Evolutionary conservation across 345 rosid species (phyloP), one percentile per base, ranked within the genome.

Genomic region (Passiflora organensis): DNA sequence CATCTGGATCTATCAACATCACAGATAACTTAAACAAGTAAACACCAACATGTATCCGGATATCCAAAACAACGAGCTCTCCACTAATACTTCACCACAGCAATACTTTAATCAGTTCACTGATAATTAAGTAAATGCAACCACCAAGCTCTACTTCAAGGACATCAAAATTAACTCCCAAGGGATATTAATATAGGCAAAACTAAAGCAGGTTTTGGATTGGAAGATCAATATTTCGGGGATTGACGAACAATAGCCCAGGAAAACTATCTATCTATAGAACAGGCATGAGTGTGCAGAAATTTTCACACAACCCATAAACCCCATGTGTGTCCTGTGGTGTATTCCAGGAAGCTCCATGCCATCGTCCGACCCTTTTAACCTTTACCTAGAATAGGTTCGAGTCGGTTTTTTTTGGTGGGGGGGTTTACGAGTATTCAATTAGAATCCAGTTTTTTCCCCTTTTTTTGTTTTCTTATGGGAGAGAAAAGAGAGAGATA

Each of bases 351-450:
- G 51, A 39, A 59, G 54, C 54, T 67, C 41, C 42, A 67, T 32
- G 2, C 32, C 14, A 16, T 53, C 66, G 41, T 56, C 36, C 37
- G 43, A 41, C 51, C 36, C 19, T 71, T 76, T 64, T 32, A 42
- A 49, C 28, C n/a, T 56, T 50, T 60, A 46, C n/a, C 23, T 18
- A 34, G 68, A 34, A 55, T 66, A 65, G 63, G 70, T 76, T 69
- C 71, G 75, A 80, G 65, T 14, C 34, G 38, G 55, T 44, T 39
- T 64, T 74, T 58, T n/a, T n/a, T n/a, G n/a, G n/a, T n/a, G n/a
- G n/a, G 67, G 74, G 53, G 4, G 57, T 70, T 69, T 84, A 59
- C 68, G 68, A 51, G 38, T 22, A 66, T 68, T 56, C 67, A 73
- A 65, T 76, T 74, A 65, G 53, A 45, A 52, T 23, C 23, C 22